phyloP scores from a whole-genome alignment of 1,284 basidiomycete genomes.

The Puccinia triticina region DNA sequence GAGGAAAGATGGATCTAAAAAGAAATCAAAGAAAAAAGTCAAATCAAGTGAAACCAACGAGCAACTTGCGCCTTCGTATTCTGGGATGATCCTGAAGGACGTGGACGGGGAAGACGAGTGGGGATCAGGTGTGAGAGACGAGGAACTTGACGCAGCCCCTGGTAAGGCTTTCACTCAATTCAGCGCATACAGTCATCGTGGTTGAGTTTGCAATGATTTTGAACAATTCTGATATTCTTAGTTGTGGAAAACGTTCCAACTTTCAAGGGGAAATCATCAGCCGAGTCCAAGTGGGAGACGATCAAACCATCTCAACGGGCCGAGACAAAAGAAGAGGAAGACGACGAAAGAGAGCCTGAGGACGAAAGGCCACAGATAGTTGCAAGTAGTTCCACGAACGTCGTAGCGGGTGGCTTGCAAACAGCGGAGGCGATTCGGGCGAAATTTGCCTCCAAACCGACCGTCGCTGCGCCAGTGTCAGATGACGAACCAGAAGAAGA shows the following conservation, averaged over 20 bases:
- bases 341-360: conserved; percentile 60
- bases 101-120: conserved; percentile 18
- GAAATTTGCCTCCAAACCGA: conserved; percentile 58
- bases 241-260: conserved; percentile 44
- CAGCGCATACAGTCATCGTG: background rate
- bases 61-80: conserved; percentile 1
- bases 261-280: conserved; percentile 45
- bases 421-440: conserved; percentile 66
- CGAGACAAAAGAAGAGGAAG: conserved; percentile 58
- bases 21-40: conserved; percentile 72
- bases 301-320: conserved; percentile 38
- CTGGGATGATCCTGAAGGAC: conserved; percentile 44
- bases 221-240: conserved; percentile 8
- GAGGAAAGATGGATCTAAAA: conserved; percentile 65
- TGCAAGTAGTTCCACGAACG: conserved; percentile 73
- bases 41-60: conserved; percentile 12
- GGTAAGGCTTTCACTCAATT: background rate
- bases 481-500: conserved; percentile 71
- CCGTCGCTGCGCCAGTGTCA: conserved; percentile 56
- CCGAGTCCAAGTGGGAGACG: conserved; percentile 42
- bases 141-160: conserved; percentile 25
- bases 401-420: conserved; percentile 60
- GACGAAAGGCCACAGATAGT: conserved; percentile 64
- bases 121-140: conserved; percentile 52
- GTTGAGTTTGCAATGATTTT: background rate